phyloP scores from a whole-genome alignment of 768 basidiomycete genomes.

The Podaxis pistillaris region DNA sequence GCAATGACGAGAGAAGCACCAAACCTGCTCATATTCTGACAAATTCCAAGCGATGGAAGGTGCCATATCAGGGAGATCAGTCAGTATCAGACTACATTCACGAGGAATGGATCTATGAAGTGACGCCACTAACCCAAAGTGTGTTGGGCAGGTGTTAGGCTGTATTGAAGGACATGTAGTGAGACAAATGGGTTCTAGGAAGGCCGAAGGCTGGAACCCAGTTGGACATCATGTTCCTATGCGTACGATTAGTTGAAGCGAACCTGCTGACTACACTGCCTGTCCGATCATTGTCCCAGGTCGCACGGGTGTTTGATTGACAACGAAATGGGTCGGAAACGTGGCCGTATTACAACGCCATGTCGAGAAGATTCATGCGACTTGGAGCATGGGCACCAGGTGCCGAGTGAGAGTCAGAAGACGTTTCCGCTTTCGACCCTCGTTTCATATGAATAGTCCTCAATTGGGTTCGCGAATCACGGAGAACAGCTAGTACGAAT shows the following conservation, averaged over 20 bases:
- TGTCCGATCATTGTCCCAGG: constrained; percentile 1
- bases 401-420: neutral
- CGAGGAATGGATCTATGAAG: neutral
- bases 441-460: neutral
- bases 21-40: constrained; percentile 17
- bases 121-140: constrained; percentile 12
- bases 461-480: constrained; percentile 8
- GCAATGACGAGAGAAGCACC: constrained; percentile 25
- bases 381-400: neutral
- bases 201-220: neutral
- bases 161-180: neutral
- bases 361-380: neutral
- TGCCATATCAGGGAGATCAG: constrained; percentile 24
- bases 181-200: constrained; percentile 1
- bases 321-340: neutral
- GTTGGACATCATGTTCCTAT: neutral
- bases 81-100: neutral
- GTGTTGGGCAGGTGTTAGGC: constrained; percentile 4
- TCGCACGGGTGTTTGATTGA: neutral
- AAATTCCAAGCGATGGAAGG: constrained; percentile 14
- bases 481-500: neutral
- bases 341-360: neutral
- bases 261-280: neutral
- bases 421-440: neutral
- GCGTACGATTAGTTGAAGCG: neutral